Conservation (phyloP, 1,284 basidiomycete species). For the Malassezia nana region DNA sequence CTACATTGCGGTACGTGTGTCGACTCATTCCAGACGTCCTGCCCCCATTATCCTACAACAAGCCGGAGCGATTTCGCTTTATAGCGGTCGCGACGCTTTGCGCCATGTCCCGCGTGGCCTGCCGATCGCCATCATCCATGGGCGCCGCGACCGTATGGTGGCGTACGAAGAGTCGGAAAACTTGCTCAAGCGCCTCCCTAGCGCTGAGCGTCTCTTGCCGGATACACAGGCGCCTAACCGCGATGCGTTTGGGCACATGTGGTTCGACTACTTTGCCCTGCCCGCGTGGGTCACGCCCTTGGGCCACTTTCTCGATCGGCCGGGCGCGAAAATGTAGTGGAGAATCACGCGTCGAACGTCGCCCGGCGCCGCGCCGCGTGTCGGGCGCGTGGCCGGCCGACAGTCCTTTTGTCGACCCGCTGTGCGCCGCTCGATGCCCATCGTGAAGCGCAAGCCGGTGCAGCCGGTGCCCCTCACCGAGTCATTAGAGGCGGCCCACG, state of each 20-base stretch:
- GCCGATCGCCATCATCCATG: conserved; percentile 33
- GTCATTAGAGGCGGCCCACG: conserved; percentile 10
- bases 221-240: background rate
- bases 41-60: conserved; percentile 12
- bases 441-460: conserved; percentile 42
- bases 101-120: conserved; percentile 18
- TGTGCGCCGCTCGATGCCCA: conserved; percentile 25
- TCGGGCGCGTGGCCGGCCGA: conserved; percentile 1
- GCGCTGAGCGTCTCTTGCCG: conserved; percentile 22
- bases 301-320: conserved; percentile 9
- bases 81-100: conserved; percentile 21
- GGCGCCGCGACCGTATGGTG: conserved; percentile 37
- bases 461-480: conserved; percentile 31
- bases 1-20: background rate
- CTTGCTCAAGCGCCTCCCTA: conserved; percentile 21
- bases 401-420: background rate
- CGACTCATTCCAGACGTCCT: conserved; percentile 16
- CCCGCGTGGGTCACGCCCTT: conserved; percentile 9
- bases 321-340: conserved; percentile 5
- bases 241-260: conserved; percentile 18
- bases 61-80: conserved; percentile 20
- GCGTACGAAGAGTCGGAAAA: conserved; percentile 27
- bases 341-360: conserved; percentile 5
- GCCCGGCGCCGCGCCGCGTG: background rate
- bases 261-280: conserved; percentile 34